phyloP scores from a whole-genome alignment of 495 filamentous ascomycete species.

The Bacidia gigantensis region DNA sequence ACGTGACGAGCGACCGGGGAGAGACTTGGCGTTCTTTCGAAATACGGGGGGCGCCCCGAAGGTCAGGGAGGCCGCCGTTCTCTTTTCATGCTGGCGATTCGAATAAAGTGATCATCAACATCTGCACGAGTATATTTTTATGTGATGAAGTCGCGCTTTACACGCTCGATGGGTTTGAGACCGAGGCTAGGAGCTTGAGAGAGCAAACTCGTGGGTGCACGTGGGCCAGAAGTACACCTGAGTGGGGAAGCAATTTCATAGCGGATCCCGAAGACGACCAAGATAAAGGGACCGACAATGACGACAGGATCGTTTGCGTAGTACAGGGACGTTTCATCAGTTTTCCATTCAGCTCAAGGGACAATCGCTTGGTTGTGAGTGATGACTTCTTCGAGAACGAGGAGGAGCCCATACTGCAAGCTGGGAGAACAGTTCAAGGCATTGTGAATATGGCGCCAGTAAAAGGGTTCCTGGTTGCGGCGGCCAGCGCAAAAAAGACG shows the following conservation, averaged over 20 bases:
- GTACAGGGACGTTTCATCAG: constrained; percentile 46
- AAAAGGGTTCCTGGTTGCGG: constrained; percentile 74
- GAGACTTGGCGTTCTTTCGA: constrained; percentile 65
- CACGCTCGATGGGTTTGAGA: constrained; percentile 71
- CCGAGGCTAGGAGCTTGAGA: constrained; percentile 41
- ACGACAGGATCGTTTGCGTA: constrained; percentile 66
- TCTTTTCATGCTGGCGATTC: constrained; percentile 69
- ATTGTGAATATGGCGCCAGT: constrained; percentile 64
- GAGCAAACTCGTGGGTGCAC: constrained; percentile 55
- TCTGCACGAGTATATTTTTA: constrained; percentile 35
- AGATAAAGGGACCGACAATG: constrained; percentile 29
- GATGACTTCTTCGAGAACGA: constrained; percentile 58
- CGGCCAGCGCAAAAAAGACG: constrained; percentile 61
- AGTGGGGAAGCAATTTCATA: constrained; percentile 49
- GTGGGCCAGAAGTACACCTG: constrained; percentile 64
- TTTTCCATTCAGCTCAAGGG: constrained; percentile 40
- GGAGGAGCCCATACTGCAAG: constrained; percentile 59
- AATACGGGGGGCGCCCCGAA: constrained; percentile 35
- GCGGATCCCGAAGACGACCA: constrained; percentile 20
- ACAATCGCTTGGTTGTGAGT: constrained; percentile 64
- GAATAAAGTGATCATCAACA: constrained; percentile 70
- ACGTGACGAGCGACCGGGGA: constrained; percentile 66
- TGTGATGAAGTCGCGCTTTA: constrained; percentile 47
- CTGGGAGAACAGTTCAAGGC: constrained; percentile 55
- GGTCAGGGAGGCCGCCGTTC: constrained; percentile 35